Evolutionary conservation across 371 early-diverging fungal species (phyloP), one percentile per base, ranked within the genome.

Genomic region (Blakeslea trispora): DNA sequence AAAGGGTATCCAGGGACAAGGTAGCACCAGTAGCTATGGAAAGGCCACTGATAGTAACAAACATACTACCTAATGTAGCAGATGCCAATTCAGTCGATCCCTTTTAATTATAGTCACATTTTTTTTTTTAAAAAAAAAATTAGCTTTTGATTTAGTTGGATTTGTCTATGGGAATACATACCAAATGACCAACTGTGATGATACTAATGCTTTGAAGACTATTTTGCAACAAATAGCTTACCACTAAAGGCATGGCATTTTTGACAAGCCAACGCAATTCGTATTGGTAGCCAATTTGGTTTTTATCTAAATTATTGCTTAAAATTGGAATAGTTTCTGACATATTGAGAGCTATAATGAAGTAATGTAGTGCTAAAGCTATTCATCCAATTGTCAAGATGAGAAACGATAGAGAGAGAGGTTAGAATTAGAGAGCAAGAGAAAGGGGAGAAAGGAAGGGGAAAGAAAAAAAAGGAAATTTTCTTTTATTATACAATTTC

Each of bases 1-100:
- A 91, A 18, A 95, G 81, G 7, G 94, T 92, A 65, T 95, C 94
- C n/a, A 95, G 75, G 0, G 89, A 91, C 37, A 90, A 76, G 5
- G 89, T 84, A 44, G 87, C 75, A n/a, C 91, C 92, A 11, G 88
- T 82, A 5, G 86, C 85, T 18, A 92, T 74, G 3, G 90, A 89
- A 63, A 84, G 81, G 14, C 92, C 93, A 18, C 92, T 89, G 15
- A 95, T 89, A n/a, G 89, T 87, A 22, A 88, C 87, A 61, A 87
- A 87, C 87, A 92, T 89, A 50, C 85, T 81, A 2, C 87, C 83
- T 31, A 94, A 74, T 3, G 92, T 82, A 5, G 85, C 81, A 3
- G 91, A 87, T 1, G 91, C 93, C 15, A 94, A 74, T 73, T 93
- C 91, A 65, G 74, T 80, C 1, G 85, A 75, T 21, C 83, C 80